These are phyloP conservation scores for Trichoderma koningiopsis DNA, from an alignment of 2,329 filamentous ascomycete genomes.

Conservation along the genomic window DNA sequence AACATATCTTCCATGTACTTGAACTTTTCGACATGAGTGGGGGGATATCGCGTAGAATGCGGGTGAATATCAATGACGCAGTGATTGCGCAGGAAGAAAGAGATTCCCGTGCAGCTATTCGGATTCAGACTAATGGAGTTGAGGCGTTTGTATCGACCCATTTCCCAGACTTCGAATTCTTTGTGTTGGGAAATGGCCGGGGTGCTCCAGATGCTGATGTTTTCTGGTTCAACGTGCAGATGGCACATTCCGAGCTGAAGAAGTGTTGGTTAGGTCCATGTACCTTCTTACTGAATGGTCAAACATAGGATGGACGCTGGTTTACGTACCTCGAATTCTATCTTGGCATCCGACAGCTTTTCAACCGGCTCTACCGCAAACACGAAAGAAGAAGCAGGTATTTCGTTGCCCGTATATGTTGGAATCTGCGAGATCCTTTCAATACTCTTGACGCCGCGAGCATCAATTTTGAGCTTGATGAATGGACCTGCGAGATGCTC, in stretches of 20 bases:
- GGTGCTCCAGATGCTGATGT: neutral
- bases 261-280: neutral
- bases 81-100: neutral
- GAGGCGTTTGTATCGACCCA: neutral
- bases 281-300: too few species aligned
- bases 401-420: neutral
- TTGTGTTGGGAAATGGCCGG: neutral
- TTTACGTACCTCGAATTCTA: conserved; percentile 2
- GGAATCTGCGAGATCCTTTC: neutral
- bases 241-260: conserved; percentile 12
- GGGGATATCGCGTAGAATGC: neutral
- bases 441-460: neutral
- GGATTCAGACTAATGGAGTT: neutral
- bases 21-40: neutral
- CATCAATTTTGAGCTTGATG: neutral
- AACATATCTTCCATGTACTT: neutral
- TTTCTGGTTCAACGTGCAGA: neutral
- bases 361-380: neutral
- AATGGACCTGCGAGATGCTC: neutral
- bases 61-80: neutral
- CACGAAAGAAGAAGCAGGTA: neutral
- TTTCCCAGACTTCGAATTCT: neutral
- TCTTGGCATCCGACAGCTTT: neutral
- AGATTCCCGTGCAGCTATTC: conserved; percentile 5
- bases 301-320: too few species aligned